These are phyloP conservation scores for Neophaeococcomyces aloes DNA, from an alignment of 2,329 filamentous ascomycete genomes.

Conservation along the genomic window DNA sequence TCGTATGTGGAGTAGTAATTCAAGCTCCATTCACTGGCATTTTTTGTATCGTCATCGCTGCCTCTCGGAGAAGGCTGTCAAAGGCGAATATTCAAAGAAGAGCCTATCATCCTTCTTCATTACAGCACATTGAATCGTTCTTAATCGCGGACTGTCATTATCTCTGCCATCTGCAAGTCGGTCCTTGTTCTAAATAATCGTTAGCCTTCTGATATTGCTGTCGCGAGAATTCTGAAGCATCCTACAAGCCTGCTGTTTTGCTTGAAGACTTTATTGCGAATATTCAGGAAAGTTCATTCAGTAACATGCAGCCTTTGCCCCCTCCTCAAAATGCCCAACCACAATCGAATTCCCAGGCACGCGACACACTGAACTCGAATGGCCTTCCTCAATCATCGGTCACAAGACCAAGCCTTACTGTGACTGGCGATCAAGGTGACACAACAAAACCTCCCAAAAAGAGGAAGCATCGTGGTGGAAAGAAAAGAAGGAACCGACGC, in stretches of 20 bases:
- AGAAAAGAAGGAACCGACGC: conserved; percentile 63
- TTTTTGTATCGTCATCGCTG: neutral
- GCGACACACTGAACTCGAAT: conserved; percentile 8
- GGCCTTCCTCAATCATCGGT: neutral
- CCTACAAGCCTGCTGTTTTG: too few relatives aligned
- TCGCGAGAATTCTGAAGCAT: too few relatives aligned
- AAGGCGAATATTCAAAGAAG: too few relatives aligned
- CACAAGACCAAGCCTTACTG: neutral
- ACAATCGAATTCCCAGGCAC: conserved; percentile 9
- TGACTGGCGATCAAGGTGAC: neutral
- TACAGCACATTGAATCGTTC: too few relatives aligned
- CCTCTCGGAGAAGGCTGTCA: neutral
- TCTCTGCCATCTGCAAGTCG: too few relatives aligned
- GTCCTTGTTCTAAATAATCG: too few relatives aligned
- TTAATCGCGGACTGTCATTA: too few relatives aligned
- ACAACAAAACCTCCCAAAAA: conserved; percentile 41
- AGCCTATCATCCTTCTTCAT: too few relatives aligned
- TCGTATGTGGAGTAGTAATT: too few relatives aligned
- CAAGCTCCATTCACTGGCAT: neutral
- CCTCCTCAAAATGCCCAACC: conserved; percentile 11
- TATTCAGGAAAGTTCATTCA: neutral
- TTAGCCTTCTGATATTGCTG: too few relatives aligned
- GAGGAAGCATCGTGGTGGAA: conserved; percentile 64
- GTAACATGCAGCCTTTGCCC: conserved; percentile 20
- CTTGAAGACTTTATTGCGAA: too few relatives aligned